phyloP scores from a whole-genome alignment of 1,284 basidiomycete species.

The Xanthoconium separans region DNA sequence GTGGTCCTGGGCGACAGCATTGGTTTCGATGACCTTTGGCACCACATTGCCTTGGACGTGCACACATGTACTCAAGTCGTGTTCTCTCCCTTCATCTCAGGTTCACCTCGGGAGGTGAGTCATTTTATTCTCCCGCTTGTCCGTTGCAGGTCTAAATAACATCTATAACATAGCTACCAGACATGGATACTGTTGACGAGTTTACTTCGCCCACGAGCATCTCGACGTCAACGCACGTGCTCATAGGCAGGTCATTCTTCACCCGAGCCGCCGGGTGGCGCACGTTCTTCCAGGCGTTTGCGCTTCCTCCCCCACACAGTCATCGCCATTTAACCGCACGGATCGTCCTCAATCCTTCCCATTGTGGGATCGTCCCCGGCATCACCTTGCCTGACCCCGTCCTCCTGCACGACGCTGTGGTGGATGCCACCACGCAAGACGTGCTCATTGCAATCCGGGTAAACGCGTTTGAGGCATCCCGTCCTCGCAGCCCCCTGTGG shows the following conservation, averaged over 20 bases:
- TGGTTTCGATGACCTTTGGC: not conserved
- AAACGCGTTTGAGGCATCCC: slow-evolving; percentile 5
- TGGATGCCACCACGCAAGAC: slow-evolving; percentile 13
- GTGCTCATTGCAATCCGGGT: slow-evolving; percentile 10
- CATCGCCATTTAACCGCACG: not conserved
- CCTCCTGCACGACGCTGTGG: slow-evolving; percentile 12
- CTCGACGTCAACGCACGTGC: slow-evolving; percentile 23
- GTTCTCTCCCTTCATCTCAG: slow-evolving; percentile 2
- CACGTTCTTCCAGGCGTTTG: slow-evolving; percentile 17
- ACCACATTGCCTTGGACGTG: slow-evolving; percentile 17
- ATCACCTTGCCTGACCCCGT: not conserved
- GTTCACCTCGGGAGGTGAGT: not conserved
- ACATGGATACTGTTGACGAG: not conserved
- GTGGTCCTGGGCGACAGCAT: slow-evolving; percentile 1
- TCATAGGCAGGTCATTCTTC: slow-evolving; percentile 12
- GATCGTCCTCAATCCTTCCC: slow-evolving; percentile 9
- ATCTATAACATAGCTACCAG: not conserved
- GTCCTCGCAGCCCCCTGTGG: not conserved
- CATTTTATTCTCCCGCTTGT: not conserved
- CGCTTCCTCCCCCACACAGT: slow-evolving; percentile 2
- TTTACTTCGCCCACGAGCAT: not conserved
- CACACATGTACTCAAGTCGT: slow-evolving; percentile 2
- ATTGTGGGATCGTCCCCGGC: slow-evolving; percentile 3
- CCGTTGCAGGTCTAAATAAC: not conserved
- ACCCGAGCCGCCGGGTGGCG: slow-evolving; percentile 3